Percentiles rank a stretch among this genome's conserved stretches.
phyloP scores from a whole-genome alignment of 495 filamentous ascomycete species.

The Xylaria acuta region DNA sequence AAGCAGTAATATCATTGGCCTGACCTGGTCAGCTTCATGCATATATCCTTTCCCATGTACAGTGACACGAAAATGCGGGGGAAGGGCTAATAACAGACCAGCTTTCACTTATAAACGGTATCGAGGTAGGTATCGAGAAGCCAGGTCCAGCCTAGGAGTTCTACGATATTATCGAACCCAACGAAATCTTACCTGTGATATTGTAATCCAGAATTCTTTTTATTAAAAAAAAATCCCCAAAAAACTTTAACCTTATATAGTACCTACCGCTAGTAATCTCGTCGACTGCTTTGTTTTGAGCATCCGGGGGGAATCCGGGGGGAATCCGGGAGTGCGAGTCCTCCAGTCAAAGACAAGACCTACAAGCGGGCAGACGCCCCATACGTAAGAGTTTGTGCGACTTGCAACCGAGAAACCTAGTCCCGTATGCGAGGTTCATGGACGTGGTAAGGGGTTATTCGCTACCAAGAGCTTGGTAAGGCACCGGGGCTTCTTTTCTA shows the following conservation, averaged over 20 bases:
- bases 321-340: background rate
- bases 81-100: background rate
- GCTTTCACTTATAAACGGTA: background rate
- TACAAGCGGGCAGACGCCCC: background rate
- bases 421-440: background rate
- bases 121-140: background rate
- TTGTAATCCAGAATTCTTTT: background rate
- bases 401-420: background rate
- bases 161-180: background rate
- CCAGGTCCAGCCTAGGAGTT: background rate
- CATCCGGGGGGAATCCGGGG: background rate
- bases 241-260: background rate
- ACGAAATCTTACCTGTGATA: background rate
- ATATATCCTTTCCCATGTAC: slow-evolving; percentile 1
- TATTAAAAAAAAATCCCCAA: too few relatives aligned
- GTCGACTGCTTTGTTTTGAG: background rate
- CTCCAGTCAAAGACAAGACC: too few relatives aligned
- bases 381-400: slow-evolving; percentile 5
- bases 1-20: slow-evolving; percentile 11
- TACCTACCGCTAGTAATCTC: background rate
- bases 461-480: background rate
- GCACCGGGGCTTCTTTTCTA: background rate
- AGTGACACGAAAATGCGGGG: background rate
- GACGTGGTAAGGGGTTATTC: slow-evolving; percentile 1
- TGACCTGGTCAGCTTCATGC: slow-evolving; percentile 7